A percentile compares a stretch with the other conserved stretches of the same genome.
Conservation (phyloP, 768 basidiomycete species). For the Crucibulum laeve region DNA sequence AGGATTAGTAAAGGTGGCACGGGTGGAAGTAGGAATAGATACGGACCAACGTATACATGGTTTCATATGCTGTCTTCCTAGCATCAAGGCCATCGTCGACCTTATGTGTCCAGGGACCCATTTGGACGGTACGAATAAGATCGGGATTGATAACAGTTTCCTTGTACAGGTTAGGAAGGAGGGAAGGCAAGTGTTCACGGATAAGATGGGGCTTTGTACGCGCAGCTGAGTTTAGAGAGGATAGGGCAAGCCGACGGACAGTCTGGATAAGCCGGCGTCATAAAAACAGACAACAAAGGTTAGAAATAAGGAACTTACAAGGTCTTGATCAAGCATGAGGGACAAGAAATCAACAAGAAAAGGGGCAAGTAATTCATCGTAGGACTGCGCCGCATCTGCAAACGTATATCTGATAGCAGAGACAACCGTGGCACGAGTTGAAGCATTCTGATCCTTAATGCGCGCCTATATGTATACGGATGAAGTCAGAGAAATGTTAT, state of each 20-base stretch:
- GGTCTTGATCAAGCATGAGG: constrained; percentile 82
- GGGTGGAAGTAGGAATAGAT: background rate
- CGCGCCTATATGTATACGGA: constrained; percentile 40
- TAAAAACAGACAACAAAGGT: background rate
- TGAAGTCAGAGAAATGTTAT: constrained; percentile 3
- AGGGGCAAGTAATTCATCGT: constrained; percentile 88
- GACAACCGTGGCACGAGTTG: constrained; percentile 82
- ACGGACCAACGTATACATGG: constrained; percentile 89
- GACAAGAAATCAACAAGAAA: constrained; percentile 89
- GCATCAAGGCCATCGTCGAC: constrained; percentile 96
- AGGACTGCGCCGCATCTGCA: constrained; percentile 77
- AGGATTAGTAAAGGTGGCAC: background rate
- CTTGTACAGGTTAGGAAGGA: constrained; percentile 81
- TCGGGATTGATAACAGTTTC: constrained; percentile 79
- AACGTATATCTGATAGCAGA: constrained; percentile 95
- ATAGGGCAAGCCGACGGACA: constrained; percentile 86
- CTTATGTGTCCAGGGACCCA: constrained; percentile 97
- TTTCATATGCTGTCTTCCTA: constrained; percentile 96
- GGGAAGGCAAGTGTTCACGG: constrained; percentile 69
- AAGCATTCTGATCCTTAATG: constrained; percentile 61
- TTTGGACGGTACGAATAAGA: constrained; percentile 86
- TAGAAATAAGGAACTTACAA: constrained; percentile 45
- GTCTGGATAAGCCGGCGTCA: constrained; percentile 45
- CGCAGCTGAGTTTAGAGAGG: constrained; percentile 90
- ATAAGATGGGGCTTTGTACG: constrained; percentile 92